Evolutionary conservation across 768 basidiomycete genomes (phyloP), one percentile per base, ranked within the genome.

Genomic region (Gymnopilus dilepis): DNA sequence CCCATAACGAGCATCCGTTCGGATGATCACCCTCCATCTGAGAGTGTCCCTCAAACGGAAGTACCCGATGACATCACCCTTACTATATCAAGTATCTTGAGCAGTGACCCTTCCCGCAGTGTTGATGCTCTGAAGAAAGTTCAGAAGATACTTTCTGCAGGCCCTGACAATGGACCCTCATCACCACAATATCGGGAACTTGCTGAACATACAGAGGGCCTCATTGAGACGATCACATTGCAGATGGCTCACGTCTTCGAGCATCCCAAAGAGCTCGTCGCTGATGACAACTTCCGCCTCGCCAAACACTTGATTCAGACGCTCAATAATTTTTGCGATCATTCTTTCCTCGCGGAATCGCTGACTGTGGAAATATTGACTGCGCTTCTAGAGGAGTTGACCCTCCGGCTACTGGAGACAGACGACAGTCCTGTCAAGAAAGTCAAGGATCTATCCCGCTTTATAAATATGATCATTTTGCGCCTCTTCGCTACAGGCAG

Each of bases 301-400:
- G 94, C 96, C 48, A 99, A 99, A 75, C 97, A 99, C 74, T 85
- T 99, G 56, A 97, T 99, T 64, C 96, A 98, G 74, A 96, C 96
- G 0, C 84, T 98, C 28, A 95, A 96, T 68, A 91, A 92, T 24
- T 95, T 98, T 73, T 97, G 95, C 69, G 95, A 98, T 69, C 94
- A 96, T 72, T 76, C 87, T 6, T 84, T 92, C 63, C 83, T 99
- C 50, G 93, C 95, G 11, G 92, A 95, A 72, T 92, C 92, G 7
- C 72, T 99, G 59, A 91, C 92, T 0, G 88, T 94, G 41, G 89
- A 91, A 59, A 92, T 92, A 52, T 75, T 99, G 62, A 92, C 91
- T 9, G 86, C 89, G 1, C 77, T 99, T n/a, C 79, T 99, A 58
- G 93, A 95, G 69, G 95, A 98, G 75, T 77, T 99, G 66, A 97